Evolutionary conservation across 148 eudicot genomes (phyloP).

Genomic region (Cornus suecica): DNA sequence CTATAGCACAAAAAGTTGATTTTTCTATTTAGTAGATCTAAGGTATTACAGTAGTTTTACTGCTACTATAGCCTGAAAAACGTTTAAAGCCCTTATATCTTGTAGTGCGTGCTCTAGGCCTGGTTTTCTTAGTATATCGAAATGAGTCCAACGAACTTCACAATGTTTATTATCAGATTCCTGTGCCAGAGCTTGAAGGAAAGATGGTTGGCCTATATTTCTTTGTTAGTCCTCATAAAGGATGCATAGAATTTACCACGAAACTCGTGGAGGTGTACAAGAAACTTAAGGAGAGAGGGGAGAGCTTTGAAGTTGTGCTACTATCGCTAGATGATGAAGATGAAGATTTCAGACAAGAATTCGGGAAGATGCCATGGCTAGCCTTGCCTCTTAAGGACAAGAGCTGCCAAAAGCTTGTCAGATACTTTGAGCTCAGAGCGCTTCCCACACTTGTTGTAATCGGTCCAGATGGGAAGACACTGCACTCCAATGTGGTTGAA

Average conservation of each 20-base stretch:
- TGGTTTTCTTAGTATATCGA: too few species aligned
- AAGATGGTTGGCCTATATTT: slow-evolving; percentile 70
- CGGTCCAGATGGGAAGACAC: slow-evolving; percentile 78
- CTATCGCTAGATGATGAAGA: slow-evolving; percentile 68
- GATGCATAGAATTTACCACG: slow-evolving; percentile 43
- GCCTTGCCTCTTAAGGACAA: slow-evolving; percentile 70
- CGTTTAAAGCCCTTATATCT: too few species aligned
- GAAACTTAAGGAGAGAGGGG: slow-evolving; percentile 47
- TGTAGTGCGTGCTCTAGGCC: too few species aligned
- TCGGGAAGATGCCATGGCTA: slow-evolving; percentile 51
- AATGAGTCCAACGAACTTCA: too few species aligned
- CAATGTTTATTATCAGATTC: slow-evolving; percentile 33
- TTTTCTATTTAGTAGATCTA: too few species aligned
- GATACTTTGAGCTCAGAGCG: slow-evolving; percentile 54
- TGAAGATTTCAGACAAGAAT: slow-evolving; percentile 40
- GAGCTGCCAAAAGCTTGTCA: slow-evolving; percentile 47
- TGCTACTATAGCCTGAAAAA: too few species aligned
- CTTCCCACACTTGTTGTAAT: slow-evolving; percentile 65
- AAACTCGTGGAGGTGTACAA: slow-evolving; percentile 47
- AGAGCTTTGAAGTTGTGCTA: slow-evolving; percentile 62
- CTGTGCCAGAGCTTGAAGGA: slow-evolving; percentile 73
- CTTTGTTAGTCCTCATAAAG: slow-evolving; percentile 28
- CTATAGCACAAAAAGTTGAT: too few species aligned
- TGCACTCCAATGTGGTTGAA: slow-evolving; percentile 56
- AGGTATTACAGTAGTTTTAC: too few species aligned